Base-by-base conservation (phyloP, 1,284 basidiomycete genomes). In the Malassezia obtusa region DNA sequence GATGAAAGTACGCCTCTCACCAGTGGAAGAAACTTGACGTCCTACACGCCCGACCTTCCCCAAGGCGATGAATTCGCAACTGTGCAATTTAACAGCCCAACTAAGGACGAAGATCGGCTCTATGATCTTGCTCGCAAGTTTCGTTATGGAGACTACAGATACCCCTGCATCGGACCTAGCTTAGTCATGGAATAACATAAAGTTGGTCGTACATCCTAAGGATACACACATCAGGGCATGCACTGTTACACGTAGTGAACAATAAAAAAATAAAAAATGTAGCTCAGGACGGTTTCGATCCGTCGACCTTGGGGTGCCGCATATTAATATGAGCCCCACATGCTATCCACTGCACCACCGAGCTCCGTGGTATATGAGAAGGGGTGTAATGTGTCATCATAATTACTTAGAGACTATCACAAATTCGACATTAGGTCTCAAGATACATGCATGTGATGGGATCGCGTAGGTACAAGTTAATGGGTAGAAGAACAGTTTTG, bases 141-240 rank as follows among this genome's bases (percentile, higher is more conserved):
- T 50, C 77, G 89, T 21, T 89, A 92, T 65, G 94, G 92, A 9
- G 89, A 95, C 76, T 89, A 90, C 68, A 83, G 86, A 62, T 94
- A 92, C 71, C 88, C 88, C 12, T 50, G 47, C 30, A 44, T 53
- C 22, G 28, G 15, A 21, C 30, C 40, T 40, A 15, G 17, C 26
- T 32, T 26, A 30, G 2, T 17, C 43, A 32, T 17, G 41, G 37
- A 44, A 36, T 17, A 24, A 3, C 37, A 31, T 30, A n/a, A n/a
- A n/a, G n/a, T n/a, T n/a, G n/a, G n/a, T n/a, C n/a, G n/a, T n/a
- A n/a, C n/a, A n/a, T n/a, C n/a, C n/a, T n/a, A n/a, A n/a, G n/a
- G n/a, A n/a, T n/a, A n/a, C n/a, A n/a, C n/a, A n/a, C n/a, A n/a
- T n/a, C n/a, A n/a, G n/a, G n/a, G n/a, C n/a, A n/a, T n/a, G n/a